Conservation (phyloP, 257 asterid species). For the Solanum sitiens region DNA sequence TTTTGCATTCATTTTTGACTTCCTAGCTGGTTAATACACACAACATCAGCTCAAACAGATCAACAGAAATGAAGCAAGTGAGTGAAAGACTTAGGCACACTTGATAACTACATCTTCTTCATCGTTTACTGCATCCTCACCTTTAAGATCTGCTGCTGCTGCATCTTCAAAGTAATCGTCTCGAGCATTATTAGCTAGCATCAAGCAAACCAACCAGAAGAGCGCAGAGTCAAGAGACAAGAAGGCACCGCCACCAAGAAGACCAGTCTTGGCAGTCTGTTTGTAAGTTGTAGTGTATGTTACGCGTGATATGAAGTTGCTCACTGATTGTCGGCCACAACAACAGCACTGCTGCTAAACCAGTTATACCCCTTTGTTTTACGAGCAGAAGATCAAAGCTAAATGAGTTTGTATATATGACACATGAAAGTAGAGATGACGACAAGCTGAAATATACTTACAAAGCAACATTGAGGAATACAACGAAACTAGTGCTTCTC, state of each 20-base stretch:
- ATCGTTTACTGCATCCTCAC: background rate
- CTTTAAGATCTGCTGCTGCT: conserved; percentile 6
- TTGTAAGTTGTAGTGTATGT: conserved; percentile 51
- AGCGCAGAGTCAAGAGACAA: conserved; percentile 74
- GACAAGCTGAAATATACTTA: conserved; percentile 25
- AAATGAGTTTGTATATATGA: background rate
- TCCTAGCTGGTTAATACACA: background rate
- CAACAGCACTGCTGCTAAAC: conserved; percentile 54
- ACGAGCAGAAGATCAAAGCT: background rate
- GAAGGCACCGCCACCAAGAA: conserved; percentile 95
- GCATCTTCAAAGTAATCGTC: conserved; percentile 53
- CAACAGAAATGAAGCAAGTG: background rate
- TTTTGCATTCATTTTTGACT: background rate
- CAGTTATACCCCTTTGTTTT: conserved; percentile 40
- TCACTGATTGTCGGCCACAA: conserved; percentile 80
- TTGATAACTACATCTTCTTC: background rate
- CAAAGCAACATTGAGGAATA: conserved; percentile 68
- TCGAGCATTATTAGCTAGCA: conserved; percentile 72
- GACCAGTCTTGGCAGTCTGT: conserved; percentile 85
- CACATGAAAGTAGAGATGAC: too few relatives aligned
- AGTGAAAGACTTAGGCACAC: background rate
- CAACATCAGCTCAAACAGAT: background rate
- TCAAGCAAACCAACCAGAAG: conserved; percentile 75
- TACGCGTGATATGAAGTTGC: conserved; percentile 44
- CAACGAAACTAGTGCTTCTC: conserved; percentile 41